Percentiles rank a stretch among this genome's conserved stretches.
These are phyloP conservation scores for Acanthamoeba divionensis DNA, from an alignment of 208 protist species.

Conservation along the genomic window DNA sequence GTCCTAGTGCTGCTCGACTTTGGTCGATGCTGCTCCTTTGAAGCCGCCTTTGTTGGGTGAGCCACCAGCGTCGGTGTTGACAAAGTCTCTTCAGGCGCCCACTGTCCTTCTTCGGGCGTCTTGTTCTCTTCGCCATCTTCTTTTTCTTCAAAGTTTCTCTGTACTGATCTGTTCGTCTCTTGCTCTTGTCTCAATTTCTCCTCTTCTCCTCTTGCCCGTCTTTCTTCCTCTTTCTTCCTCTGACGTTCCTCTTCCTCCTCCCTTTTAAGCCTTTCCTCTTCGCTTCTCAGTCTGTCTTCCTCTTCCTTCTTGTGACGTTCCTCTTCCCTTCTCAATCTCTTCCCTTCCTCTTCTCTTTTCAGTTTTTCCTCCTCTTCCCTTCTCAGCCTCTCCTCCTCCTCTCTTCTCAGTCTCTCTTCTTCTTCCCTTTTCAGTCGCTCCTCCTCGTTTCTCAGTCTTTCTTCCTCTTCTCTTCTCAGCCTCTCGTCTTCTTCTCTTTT, in stretches of 20 bases:
- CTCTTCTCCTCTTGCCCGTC: neutral
- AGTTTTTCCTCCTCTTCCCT: neutral
- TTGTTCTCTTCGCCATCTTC: neutral
- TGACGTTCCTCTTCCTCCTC: neutral
- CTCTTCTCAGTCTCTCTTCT: neutral
- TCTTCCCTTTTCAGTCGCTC: too few relatives aligned
- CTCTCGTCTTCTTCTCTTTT: too few relatives aligned
- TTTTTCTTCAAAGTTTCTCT: neutral
- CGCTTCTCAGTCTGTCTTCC: neutral
- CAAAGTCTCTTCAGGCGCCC: too few relatives aligned
- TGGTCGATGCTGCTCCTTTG: too few relatives aligned
- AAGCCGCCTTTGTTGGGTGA: too few relatives aligned
- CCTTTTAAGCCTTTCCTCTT: neutral
- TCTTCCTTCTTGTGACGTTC: neutral
- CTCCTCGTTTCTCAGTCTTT: neutral
- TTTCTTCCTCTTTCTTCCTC: neutral
- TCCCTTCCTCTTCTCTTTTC: too few relatives aligned
- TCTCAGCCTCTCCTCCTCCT: neutral
- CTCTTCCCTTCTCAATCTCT: neutral
- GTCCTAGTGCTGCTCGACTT: too few relatives aligned
- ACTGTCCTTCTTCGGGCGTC: neutral
- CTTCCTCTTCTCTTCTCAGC: too few relatives aligned
- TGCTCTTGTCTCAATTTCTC: neutral
- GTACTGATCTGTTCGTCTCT: neutral
- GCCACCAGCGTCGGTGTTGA: too few relatives aligned